Base-by-base conservation (phyloP, 768 basidiomycete genomes). In the Lactifluus hygrophoroides region DNA sequence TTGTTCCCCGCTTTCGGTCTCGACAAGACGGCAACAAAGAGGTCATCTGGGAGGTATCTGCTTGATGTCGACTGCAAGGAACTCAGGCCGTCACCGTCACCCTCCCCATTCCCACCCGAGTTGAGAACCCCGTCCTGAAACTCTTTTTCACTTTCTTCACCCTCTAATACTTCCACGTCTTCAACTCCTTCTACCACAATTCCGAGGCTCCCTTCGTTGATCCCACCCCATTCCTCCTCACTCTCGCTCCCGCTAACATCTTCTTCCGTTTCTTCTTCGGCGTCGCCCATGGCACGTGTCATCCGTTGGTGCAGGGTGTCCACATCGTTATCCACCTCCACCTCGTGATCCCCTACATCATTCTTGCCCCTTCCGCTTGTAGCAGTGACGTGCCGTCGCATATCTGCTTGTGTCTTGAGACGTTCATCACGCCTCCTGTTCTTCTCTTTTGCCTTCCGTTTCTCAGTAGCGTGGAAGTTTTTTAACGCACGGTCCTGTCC, bases 211-310 rank as follows among this genome's bases (percentile, higher is more conserved):
- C 23, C 49, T 34, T n/a, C 28, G 16, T 51, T 42, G 46, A 58
- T 58, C 30, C 57, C 57, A 2, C 47, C 38, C 56, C 57, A 58
- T 44, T 62, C 63, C 16, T 51, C 54, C 28, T 23, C 64, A 37
- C 44, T 53, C 51, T 43, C 35, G 42, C 34, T 44, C 47, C 34
- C 45, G 23, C 54, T 42, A 19, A 27, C 27, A 3, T 35, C 16
- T 28, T 34, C 51, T 5, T 45, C 59, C 34, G 9, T 27, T 44
- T 59, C 63, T 37, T 55, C 51, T 34, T 55, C 57, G 46, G 64
- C 61, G 38, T 64, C 51, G n/a, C 40, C 61, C 63, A 64, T 63
- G 17, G 63, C 64, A 38, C 61, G 54, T 52, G 62, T 55, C 61
- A 63, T 64, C 46, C 64, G 43, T 27, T 19, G 43, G 37, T 53